A percentile compares a stretch with the other conserved stretches of the same genome.
Conservation (phyloP, 768 basidiomycete genomes). For the Mrakia blollopis region DNA sequence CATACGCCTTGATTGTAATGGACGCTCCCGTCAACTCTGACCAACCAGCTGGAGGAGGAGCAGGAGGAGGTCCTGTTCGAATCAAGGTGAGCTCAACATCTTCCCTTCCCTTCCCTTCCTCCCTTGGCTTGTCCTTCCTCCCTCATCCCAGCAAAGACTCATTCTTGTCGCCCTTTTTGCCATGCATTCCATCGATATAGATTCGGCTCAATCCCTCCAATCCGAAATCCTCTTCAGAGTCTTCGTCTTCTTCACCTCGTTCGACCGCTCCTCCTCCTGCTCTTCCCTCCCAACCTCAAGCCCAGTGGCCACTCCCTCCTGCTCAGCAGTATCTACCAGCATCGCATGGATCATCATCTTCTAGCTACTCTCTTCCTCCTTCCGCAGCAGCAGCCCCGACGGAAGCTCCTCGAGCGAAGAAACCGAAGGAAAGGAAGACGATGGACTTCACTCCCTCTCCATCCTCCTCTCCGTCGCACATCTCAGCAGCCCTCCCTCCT, state of each 20-base stretch:
- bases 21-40: not conserved
- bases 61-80: not conserved
- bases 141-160: not conserved
- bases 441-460: slow-evolving; percentile 11
- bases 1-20: not conserved
- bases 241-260: not conserved
- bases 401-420: not conserved
- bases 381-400: too few species aligned
- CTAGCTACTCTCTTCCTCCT: not conserved
- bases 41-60: not conserved
- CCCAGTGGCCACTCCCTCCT: not conserved
- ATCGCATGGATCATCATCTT: not conserved
- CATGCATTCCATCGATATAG: not conserved
- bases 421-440: not conserved
- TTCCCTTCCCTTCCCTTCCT: not conserved
- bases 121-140: not conserved
- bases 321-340: not conserved
- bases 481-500: not conserved
- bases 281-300: not conserved
- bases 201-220: not conserved
- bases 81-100: slow-evolving; percentile 10
- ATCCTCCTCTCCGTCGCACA: not conserved
- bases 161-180: not conserved
- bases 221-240: not conserved
- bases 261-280: not conserved